Base-by-base conservation (phyloP, 1,139 yeast genomes). In the Pichia sp. region DNA sequence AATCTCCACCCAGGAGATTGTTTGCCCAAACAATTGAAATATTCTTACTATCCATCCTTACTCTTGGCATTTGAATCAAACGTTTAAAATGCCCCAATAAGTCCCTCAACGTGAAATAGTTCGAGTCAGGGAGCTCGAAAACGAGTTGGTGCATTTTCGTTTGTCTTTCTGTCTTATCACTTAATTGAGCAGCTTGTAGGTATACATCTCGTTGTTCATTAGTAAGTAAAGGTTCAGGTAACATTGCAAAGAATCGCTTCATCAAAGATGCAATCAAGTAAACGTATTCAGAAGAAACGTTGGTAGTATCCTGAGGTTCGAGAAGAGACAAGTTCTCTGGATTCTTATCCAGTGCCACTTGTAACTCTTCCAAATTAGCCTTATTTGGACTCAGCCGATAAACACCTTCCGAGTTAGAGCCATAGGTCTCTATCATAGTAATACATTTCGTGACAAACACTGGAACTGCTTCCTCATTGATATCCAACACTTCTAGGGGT, bases 11-110 rank as follows among this genome's bases (percentile, higher is more conserved):
- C 67, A 93, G 78, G 51, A 93, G 72, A 1, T 90, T 89, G 11
- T 97, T 96, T 0, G 97, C 97, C 98, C 99, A 93, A 51, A 92
- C 90, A 50, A 87, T 87, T 48, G 95, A 87, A 63, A 92, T 71
- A 55, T 86, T 85, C 64, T 84, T 85, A 53, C 84, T 77, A 49
- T 84, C 83, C 99, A 93, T 93, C 67, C 95, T 78, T 8, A 93
- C 85, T 53, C 85, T 80, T 62, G 87, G 84, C 40, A 65, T 58
- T 26, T 61, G 47, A 31, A 61, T 61, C 29, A 67, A 51, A 13
- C 58, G 59, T 45, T 59, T 60, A 61, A 93, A 78, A 69, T 93
- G 99, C 76, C 92, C 89, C 4, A 90, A 75, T 60, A 93, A 75
- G 43, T 90, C 82, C 63, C 98, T 76, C 62, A 93, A 76, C 0